Evolutionary conservation across 805 yeast species (phyloP).

Genomic region (Suhomyces vadensis): DNA sequence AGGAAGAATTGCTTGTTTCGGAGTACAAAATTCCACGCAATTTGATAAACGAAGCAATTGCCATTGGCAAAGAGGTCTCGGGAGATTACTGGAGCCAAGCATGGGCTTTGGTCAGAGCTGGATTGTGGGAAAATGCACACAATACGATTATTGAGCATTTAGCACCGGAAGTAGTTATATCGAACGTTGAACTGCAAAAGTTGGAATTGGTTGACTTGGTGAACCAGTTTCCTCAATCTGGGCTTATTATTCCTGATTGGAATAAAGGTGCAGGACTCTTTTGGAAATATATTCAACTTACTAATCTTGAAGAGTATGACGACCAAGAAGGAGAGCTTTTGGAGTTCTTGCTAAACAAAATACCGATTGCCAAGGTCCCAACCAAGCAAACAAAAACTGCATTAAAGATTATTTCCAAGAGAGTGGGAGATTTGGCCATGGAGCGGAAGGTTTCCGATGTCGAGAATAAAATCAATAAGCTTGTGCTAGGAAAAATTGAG

Average conservation of each 20-base stretch:
- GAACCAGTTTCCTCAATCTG: slow-evolving; percentile 43
- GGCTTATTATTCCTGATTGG: slow-evolving; percentile 49
- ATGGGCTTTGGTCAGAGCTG: slow-evolving; percentile 61
- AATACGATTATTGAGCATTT: slow-evolving; percentile 51
- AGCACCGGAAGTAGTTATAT: slow-evolving; percentile 72
- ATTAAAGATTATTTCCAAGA: slow-evolving; percentile 52
- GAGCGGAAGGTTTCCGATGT: slow-evolving; percentile 14
- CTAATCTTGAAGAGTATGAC: slow-evolving; percentile 13
- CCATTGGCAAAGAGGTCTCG: slow-evolving; percentile 50
- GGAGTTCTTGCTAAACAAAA: slow-evolving; percentile 43
- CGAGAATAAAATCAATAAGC: slow-evolving; percentile 12
- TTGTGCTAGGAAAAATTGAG: slow-evolving; percentile 24
- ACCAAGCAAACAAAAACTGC: slow-evolving; percentile 29
- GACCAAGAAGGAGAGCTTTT: slow-evolving; percentile 21
- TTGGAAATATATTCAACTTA: slow-evolving; percentile 46
- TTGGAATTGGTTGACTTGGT: slow-evolving; percentile 42
- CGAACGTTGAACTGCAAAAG: slow-evolving; percentile 39
- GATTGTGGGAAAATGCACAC: slow-evolving; percentile 64
- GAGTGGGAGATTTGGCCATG: slow-evolving; percentile 44
- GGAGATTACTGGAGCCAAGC: slow-evolving; percentile 62
- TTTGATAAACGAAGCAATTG: slow-evolving; percentile 57
- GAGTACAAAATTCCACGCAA: slow-evolving; percentile 49
- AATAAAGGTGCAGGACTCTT: slow-evolving; percentile 59
- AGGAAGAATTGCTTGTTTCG: slow-evolving; percentile 37
- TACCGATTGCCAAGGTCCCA: slow-evolving; percentile 42